Conservation (phyloP, 1,284 basidiomycete genomes). For the Neolentinus lepideus region DNA sequence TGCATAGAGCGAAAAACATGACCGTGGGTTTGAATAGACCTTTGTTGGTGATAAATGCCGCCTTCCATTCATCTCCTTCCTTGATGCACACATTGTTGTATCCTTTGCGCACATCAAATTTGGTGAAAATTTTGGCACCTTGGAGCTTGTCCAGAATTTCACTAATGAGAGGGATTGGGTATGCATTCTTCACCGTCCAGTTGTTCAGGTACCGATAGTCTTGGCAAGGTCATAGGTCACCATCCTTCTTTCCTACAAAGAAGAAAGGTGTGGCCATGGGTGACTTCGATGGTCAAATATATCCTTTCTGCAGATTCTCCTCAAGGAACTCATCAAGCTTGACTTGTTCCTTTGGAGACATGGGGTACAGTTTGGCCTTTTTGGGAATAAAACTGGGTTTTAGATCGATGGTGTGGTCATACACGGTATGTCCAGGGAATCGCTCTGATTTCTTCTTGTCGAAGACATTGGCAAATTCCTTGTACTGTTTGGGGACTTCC, state of each 20-base stretch:
- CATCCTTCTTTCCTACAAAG: no score
- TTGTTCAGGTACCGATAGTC: no score
- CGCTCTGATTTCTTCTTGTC: conserved; percentile 7
- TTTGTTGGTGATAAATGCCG: background rate
- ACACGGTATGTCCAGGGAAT: conserved; percentile 13
- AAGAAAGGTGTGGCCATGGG: conserved; percentile 21
- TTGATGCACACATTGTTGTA: no score
- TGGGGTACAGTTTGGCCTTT: conserved; percentile 16
- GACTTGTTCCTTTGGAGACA: conserved; percentile 16
- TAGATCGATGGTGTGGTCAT: no score
- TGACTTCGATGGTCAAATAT: conserved; percentile 6
- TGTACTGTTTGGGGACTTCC: conserved; percentile 8
- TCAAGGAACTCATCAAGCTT: no score
- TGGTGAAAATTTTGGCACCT: no score
- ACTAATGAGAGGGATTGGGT: no score
- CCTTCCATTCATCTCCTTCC: background rate
- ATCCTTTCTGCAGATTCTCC: conserved; percentile 16
- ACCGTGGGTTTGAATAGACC: background rate
- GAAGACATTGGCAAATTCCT: conserved; percentile 12
- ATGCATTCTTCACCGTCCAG: no score
- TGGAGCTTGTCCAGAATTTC: no score
- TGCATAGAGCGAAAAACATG: no score
- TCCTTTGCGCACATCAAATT: no score
- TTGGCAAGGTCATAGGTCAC: no score
- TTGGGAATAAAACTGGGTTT: conserved; percentile 6